These are phyloP conservation scores for Chenopodium suecicum DNA, from an alignment of 148 eudicot species.

Conservation along the genomic window DNA sequence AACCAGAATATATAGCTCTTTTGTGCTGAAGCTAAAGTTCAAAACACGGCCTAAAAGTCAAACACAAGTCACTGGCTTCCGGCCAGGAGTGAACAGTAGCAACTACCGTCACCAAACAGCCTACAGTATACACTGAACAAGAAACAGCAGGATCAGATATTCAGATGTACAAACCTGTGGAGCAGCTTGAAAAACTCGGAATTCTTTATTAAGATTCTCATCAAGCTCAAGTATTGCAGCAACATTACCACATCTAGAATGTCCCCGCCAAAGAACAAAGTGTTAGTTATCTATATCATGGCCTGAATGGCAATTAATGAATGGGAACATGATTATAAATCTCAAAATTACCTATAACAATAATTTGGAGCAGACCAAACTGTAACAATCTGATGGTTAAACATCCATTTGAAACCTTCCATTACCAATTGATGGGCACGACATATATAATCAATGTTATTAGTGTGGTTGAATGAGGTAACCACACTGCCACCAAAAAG, in stretches of 20 bases:
- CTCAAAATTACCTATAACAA: constrained; percentile 63
- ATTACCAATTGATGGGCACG: constrained; percentile 96
- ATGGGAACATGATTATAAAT: neutral
- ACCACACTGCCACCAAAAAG: constrained; percentile 80
- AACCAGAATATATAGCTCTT: neutral
- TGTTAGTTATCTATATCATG: neutral
- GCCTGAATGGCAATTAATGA: neutral
- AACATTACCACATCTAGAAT: constrained; percentile 87
- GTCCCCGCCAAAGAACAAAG: constrained; percentile 15
- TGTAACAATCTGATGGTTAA: constrained; percentile 81
- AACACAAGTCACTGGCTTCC: neutral
- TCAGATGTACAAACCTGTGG: constrained; percentile 65
- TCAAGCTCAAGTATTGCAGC: constrained; percentile 97
- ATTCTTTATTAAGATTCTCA: constrained; percentile 73
- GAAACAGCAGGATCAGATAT: constrained; percentile 1
- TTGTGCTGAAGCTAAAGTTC: neutral
- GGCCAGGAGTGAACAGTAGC: constrained; percentile 3
- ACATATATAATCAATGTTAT: constrained; percentile 80
- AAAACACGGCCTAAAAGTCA: neutral
- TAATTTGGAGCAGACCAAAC: constrained; percentile 99
- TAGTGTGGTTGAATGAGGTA: constrained; percentile 66
- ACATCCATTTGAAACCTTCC: constrained; percentile 99
- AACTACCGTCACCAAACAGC: neutral
- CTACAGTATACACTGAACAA: neutral
- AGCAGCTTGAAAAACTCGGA: constrained; percentile 93